Evolutionary conservation across 2,329 filamentous ascomycete species (phyloP).

Genomic region (Exophiala alcalophila): DNA sequence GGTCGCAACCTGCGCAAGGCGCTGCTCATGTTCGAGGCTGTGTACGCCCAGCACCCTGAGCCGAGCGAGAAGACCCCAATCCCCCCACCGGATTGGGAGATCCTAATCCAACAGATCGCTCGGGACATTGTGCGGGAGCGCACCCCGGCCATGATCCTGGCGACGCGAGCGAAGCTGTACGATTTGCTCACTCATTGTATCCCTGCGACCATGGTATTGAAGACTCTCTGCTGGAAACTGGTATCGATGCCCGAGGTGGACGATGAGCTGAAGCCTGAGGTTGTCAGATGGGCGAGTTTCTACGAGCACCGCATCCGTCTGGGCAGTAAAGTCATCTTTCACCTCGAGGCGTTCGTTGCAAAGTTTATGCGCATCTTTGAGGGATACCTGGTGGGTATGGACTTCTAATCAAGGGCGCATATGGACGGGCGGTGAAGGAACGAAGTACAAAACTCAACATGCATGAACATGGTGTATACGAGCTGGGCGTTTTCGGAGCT

Average conservation of each 20-base stretch:
- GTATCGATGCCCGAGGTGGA: constrained; percentile 70
- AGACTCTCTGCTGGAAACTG: constrained; percentile 91
- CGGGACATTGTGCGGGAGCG: constrained; percentile 90
- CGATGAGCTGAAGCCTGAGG: constrained; percentile 82
- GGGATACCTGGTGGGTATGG: constrained; percentile 59
- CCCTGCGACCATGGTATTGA: constrained; percentile 87
- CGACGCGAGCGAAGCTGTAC: constrained; percentile 91
- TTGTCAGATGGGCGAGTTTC: constrained; percentile 94
- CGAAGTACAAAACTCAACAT: too few relatives aligned
- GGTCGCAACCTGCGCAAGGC: constrained; percentile 86
- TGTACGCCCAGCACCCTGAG: constrained; percentile 81
- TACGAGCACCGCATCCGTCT: constrained; percentile 93
- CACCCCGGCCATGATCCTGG: constrained; percentile 80
- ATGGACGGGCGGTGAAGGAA: too few relatives aligned
- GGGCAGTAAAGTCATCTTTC: constrained; percentile 94
- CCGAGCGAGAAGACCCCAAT: constrained; percentile 72
- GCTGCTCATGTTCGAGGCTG: constrained; percentile 92
- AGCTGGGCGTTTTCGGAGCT: too few relatives aligned
- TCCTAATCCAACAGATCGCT: constrained; percentile 83
- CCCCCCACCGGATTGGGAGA: constrained; percentile 95
- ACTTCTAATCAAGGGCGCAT: too few relatives aligned
- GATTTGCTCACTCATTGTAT: constrained; percentile 97
- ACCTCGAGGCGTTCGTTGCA: constrained; percentile 95
- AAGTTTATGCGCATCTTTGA: constrained; percentile 98
- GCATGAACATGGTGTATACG: too few relatives aligned